Conservation (phyloP, 2,329 filamentous ascomycete genomes). For the Colletotrichum cuscutae region DNA sequence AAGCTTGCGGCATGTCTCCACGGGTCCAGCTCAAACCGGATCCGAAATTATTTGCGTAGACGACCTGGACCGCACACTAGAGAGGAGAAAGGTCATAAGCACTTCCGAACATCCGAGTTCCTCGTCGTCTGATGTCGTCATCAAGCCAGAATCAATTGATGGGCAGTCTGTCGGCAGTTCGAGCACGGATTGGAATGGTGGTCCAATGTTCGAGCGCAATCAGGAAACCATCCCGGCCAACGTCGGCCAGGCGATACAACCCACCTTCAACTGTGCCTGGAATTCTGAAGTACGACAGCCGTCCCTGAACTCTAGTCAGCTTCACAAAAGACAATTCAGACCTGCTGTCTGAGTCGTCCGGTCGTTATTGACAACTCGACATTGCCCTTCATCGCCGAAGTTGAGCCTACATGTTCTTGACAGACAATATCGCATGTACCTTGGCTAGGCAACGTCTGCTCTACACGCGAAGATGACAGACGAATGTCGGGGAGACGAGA, state of each 20-base stretch:
- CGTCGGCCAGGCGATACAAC: not conserved
- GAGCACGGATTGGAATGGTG: not conserved
- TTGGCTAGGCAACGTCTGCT: not conserved
- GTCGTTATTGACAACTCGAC: not conserved
- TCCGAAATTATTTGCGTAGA: not conserved
- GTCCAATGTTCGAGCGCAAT: not conserved
- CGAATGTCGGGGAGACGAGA: not conserved
- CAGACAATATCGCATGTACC: not conserved
- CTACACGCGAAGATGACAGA: not conserved
- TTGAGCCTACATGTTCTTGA: not conserved
- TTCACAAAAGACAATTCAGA: not conserved
- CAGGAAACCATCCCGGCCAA: slow-evolving; percentile 7
- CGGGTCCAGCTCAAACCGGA: not conserved
- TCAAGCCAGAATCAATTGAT: not conserved
- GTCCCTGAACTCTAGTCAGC: not conserved
- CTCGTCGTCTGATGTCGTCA: slow-evolving; percentile 26
- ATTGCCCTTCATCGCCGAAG: not conserved
- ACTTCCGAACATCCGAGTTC: slow-evolving; percentile 15
- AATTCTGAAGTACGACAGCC: not conserved
- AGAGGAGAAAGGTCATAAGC: not conserved
- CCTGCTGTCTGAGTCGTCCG: not conserved
- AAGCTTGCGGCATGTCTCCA: not conserved
- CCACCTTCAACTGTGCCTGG: not conserved
- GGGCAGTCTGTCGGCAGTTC: not conserved
- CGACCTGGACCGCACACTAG: not conserved